Percentiles rank a stretch among this genome's conserved stretches.
Evolutionary conservation across 225 moss, liverwort and hornwort genomes (phyloP).

Genomic region (Polytrichum formosum): DNA sequence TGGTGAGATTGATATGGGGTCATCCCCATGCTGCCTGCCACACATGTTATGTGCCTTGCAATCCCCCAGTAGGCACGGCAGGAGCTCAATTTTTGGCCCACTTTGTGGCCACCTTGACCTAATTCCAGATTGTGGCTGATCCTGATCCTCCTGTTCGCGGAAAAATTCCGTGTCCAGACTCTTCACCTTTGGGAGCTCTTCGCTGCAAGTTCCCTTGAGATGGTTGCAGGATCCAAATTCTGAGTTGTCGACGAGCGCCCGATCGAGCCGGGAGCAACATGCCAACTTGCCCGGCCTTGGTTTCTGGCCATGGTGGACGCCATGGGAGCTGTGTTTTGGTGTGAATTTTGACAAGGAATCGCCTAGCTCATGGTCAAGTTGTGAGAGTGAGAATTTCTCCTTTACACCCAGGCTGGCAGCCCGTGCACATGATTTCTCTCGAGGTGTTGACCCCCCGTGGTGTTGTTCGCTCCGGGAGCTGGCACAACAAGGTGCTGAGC

Average conservation of each 20-base stretch:
- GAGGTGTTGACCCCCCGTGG: not conserved
- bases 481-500: conserved; percentile 17
- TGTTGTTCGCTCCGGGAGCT: conserved; percentile 6
- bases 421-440: conserved; percentile 1
- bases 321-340: too few relatives aligned
- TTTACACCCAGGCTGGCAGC: not conserved
- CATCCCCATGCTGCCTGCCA: not conserved
- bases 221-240: not conserved
- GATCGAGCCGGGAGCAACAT: conserved; percentile 11
- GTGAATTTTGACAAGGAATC: not conserved
- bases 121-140: not conserved
- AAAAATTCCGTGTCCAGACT: not conserved
- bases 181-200: not conserved
- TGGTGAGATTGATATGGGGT: conserved; percentile 1
- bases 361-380: not conserved
- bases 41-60: not conserved
- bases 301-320: not conserved
- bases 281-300: conserved; percentile 11
- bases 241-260: not conserved
- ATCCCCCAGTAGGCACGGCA: not conserved
- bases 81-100: not conserved
- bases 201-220: not conserved
- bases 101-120: not conserved
- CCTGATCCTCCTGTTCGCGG: too few relatives aligned
- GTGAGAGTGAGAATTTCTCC: not conserved